Base-by-base conservation (phyloP, 2,329 filamentous ascomycete species). In the Madurella mycetomatis region DNA sequence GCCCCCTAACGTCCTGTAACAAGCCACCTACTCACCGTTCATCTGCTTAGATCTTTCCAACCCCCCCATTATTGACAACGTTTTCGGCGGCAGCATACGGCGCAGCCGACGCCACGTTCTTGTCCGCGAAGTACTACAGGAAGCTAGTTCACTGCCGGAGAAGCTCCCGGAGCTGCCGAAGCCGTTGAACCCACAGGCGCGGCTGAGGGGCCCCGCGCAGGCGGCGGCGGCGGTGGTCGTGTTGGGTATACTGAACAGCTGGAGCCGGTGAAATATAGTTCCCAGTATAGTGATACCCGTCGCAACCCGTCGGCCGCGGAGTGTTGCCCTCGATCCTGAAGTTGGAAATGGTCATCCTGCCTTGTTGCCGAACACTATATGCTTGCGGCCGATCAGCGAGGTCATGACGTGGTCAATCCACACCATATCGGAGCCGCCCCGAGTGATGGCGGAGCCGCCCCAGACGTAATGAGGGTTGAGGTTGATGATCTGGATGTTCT, bases 281-380 rank as follows among this genome's bases (percentile, higher is more conserved):
- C 75, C 79, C 82, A 84, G 76, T 84, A 84, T n/a, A n/a, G 69
- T 83, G 80, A 67, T 81, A 74, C 41, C 72, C 73, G 63, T 84
- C 72, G 68, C 82, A 85, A 45, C 75, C 79, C 4, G 82, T 76
- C 11, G 80, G 83, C 71, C 74, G 84, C 16, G 69, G 66, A 34
- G 75, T 75, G 19, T 66, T 65, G 44, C 82, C 82, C 63, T 85
- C 76, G 61, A 85, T 78, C 64, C 81, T 77, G 69, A 65, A 74
- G 76, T 85, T 84, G 61, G 81, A 80, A 66, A 85, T 76, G 30
- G 80, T 82, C 17, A 85, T 77, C 43, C 78, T 78, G 66, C 75
- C 2, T 66, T 64, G 64, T 74, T 77, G 56, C 82, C 82, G 47
- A 81, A 74, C 47, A 84, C 82, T 47, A 83, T 78, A 71, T 83